Conservation (phyloP, 495 filamentous ascomycete genomes). For the Daldinia childiae region DNA sequence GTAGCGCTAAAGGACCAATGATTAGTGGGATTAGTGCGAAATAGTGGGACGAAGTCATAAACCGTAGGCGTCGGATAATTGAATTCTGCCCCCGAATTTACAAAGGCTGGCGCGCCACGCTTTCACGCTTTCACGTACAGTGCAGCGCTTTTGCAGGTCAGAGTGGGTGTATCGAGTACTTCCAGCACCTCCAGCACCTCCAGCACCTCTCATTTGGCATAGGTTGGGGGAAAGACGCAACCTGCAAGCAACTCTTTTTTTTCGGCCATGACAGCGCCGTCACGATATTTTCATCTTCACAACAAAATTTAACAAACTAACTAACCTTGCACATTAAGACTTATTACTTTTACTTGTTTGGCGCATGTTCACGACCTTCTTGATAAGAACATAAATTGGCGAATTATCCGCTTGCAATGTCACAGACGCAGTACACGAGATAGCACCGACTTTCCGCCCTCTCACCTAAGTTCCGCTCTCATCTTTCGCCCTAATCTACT, state of each 20-base stretch:
- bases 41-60: conserved; percentile 15
- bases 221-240: conserved; percentile 1
- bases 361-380: conserved; percentile 15
- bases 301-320: conserved; percentile 14
- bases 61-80: conserved; percentile 37
- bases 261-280: conserved; percentile 38
- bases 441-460: conserved; percentile 29
- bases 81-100: conserved; percentile 33
- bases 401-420: conserved; percentile 41
- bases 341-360: conserved; percentile 11
- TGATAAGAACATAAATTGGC: conserved; percentile 40
- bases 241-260: conserved; percentile 19
- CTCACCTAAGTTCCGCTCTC: conserved; percentile 8
- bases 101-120: conserved; percentile 34
- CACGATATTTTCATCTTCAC: conserved; percentile 32
- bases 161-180: conserved; percentile 14
- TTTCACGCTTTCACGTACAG: conserved; percentile 16
- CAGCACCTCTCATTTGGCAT: conserved; percentile 22
- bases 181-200: conserved; percentile 14
- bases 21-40: background rate
- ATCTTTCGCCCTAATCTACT: conserved; percentile 7
- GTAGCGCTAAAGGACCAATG: background rate
- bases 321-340: conserved; percentile 7
- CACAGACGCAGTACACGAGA: conserved; percentile 34
- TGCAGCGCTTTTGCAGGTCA: conserved; percentile 8